Base-by-base conservation (phyloP, 2,329 filamentous ascomycete species). In the Alternaria hordeiaustralica region DNA sequence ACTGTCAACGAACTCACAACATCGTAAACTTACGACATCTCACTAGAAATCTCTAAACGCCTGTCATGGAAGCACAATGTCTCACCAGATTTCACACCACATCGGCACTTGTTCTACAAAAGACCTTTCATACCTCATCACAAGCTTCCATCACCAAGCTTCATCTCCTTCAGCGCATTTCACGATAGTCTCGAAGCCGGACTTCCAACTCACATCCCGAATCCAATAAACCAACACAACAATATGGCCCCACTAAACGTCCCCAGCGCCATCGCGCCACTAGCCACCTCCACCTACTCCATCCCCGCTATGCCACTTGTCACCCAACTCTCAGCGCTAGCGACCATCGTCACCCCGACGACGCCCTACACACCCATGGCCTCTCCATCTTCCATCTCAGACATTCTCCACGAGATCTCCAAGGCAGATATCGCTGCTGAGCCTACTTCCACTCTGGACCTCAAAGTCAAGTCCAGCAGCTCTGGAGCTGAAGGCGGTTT, bases 161-260 rank as follows among this genome's bases (percentile, higher is more conserved):
- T 13, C 6, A 33, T 45, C 43, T 45, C 1, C 18, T 11, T 13
- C n/a, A 5, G n/a, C 18, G 5, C 13, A 36, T 25, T 2, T 12
- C 20, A 25, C 21, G 5, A 23, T 10, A 23, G 20, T 18, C 30
- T 36, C 13, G 20, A 53, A 41, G 49, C 30, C 13, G n/a, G 20
- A 53, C 41, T 33, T 33, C 6, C 12, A 21, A 56, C 18, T 6
- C 21, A 26, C 15, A 7, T n/a, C 13, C 20, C 10, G 3, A 18
- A 28, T n/a, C 12, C 23, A 47, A 41, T 2, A 21, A 9, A 28
- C 3, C 11, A 18, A 7, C 23, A 9, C 10, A 23, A 23, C 23
- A 46, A 15, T 5, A 58, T 59, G 57, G 18, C 53, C 15, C 59
- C 45, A 36, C 41, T 61, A n/a, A 46, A 51, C 20, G 30, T 6